Evolutionary conservation across 2,329 filamentous ascomycete species (phyloP).

Genomic region (Sporothrix dimorphospora): DNA sequence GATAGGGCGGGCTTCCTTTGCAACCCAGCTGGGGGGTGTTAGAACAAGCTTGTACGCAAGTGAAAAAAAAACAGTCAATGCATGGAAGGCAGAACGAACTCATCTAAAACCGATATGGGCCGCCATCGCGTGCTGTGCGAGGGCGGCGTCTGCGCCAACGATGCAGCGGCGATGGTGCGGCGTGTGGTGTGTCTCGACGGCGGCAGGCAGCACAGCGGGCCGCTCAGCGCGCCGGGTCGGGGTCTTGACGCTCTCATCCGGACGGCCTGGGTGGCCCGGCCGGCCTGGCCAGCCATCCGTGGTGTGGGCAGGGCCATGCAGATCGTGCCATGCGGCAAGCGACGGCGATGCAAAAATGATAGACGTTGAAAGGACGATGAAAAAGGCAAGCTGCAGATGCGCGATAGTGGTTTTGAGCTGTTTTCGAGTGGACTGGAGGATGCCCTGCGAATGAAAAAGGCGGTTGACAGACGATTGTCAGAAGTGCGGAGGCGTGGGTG

Average conservation of each 20-base stretch:
- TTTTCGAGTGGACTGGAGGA: too few relatives aligned
- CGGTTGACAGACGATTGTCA: neutral
- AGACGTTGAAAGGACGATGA: neutral
- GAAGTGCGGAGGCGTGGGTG: neutral
- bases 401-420: neutral
- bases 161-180: neutral
- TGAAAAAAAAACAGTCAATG: too few relatives aligned
- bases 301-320: conserved; percentile 26
- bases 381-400: neutral
- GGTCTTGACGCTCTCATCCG: conserved; percentile 16
- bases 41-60: too few relatives aligned
- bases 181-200: neutral
- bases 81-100: conserved; percentile 50
- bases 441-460: too few relatives aligned
- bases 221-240: neutral
- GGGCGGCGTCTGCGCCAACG: conserved; percentile 8
- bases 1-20: conserved; percentile 90
- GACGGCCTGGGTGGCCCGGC: conserved; percentile 20
- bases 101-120: conserved; percentile 65
- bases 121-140: conserved; percentile 53
- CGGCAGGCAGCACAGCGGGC: neutral
- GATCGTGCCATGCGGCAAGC: conserved; percentile 24
- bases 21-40: conserved; percentile 72
- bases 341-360: conserved; percentile 9
- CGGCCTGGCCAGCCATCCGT: conserved; percentile 28